phyloP scores from a whole-genome alignment of 768 basidiomycete genomes.

The Collybiopsis confluens region DNA sequence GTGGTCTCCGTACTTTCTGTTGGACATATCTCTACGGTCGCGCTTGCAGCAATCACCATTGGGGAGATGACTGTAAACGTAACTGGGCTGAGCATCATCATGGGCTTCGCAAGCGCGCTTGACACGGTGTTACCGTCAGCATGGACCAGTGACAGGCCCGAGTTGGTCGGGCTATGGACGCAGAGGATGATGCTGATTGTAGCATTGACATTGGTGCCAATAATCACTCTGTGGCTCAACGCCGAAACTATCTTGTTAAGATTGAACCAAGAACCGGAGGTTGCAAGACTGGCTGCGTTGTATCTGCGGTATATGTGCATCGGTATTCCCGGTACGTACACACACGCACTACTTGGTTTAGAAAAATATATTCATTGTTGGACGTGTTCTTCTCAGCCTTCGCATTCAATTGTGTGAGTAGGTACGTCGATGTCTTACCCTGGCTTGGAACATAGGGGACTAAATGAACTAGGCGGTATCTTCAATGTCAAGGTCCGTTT shows the following conservation, averaged over 20 bases:
- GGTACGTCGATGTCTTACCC: constrained; percentile 23
- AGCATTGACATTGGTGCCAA: constrained; percentile 18
- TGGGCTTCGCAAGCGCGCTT: constrained; percentile 78
- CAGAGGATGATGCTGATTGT: constrained; percentile 60
- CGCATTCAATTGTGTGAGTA: constrained; percentile 47
- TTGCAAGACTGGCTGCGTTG: constrained; percentile 68
- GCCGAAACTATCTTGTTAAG: constrained; percentile 74
- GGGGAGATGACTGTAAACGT: constrained; percentile 73
- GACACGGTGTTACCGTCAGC: constrained; percentile 45
- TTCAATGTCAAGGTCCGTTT: constrained; percentile 53
- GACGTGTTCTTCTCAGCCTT: constrained; percentile 30
- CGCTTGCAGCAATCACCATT: constrained; percentile 78
- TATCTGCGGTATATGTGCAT: constrained; percentile 77
- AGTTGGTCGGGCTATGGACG: constrained; percentile 85
- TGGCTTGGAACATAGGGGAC: background rate
- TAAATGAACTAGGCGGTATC: constrained; percentile 33
- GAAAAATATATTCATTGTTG: background rate
- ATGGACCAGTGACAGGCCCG: constrained; percentile 85
- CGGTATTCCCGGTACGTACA: constrained; percentile 62
- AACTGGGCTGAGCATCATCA: constrained; percentile 75
- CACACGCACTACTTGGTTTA: background rate
- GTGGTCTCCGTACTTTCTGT: constrained; percentile 82
- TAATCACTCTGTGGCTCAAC: constrained; percentile 74
- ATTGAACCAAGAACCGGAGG: constrained; percentile 78
- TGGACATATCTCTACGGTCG: constrained; percentile 86